Conservation (phyloP, 2,329 filamentous ascomycete species). For the Cladosporium sp. region DNA sequence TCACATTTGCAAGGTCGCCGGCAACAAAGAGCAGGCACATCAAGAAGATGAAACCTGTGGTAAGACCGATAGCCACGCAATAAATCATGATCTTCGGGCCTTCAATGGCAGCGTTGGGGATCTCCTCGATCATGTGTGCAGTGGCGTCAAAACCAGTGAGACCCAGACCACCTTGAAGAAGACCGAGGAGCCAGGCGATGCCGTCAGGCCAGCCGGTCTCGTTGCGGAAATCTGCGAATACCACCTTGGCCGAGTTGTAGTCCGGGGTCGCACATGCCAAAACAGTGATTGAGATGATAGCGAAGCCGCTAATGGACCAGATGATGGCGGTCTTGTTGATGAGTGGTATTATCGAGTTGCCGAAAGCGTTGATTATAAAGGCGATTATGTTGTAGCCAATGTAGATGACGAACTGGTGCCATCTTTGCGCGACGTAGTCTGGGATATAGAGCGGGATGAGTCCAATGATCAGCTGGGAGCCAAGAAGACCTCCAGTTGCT, state of each 20-base stretch:
- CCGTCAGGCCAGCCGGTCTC: constrained; percentile 36
- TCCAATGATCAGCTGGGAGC: constrained; percentile 62
- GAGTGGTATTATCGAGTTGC: constrained; percentile 57
- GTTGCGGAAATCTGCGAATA: constrained; percentile 66
- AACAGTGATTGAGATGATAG: constrained; percentile 66
- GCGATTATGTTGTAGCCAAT: constrained; percentile 59
- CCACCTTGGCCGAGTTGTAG: constrained; percentile 61
- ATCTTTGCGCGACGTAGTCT: constrained; percentile 54
- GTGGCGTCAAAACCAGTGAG: constrained; percentile 49
- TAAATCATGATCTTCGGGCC: constrained; percentile 32
- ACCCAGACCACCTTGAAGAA: constrained; percentile 35
- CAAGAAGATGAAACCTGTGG: constrained; percentile 35
- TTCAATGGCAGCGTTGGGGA: constrained; percentile 32
- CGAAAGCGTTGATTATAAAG: constrained; percentile 62
- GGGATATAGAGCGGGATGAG: constrained; percentile 60
- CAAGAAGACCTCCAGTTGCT: constrained; percentile 64
- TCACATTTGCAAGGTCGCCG: constrained; percentile 29
- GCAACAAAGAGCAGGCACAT: constrained; percentile 34
- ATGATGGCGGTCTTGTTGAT: constrained; percentile 67
- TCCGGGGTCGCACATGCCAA: constrained; percentile 62
- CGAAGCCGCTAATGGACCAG: constrained; percentile 67
- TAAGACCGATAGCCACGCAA: constrained; percentile 32
- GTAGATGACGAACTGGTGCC: constrained; percentile 73
- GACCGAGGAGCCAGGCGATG: constrained; percentile 40
- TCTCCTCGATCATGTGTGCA: constrained; percentile 47